Evolutionary conservation across 768 basidiomycete genomes (phyloP).

Genomic region (Amanita pallidorosea): DNA sequence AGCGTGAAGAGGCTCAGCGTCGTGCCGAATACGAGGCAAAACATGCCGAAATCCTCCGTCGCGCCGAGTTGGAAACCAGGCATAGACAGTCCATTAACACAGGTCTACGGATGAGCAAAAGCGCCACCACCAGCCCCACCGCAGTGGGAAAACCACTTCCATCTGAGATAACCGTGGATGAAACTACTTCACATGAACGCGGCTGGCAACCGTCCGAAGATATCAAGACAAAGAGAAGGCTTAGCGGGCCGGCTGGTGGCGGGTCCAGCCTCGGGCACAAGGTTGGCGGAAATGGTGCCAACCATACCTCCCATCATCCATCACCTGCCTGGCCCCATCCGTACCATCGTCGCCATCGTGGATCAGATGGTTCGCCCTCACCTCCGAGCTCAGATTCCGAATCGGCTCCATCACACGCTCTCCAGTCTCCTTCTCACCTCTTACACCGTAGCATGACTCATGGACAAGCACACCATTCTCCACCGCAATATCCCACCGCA

Average conservation of each 20-base stretch:
- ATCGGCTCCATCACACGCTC: conserved; percentile 25
- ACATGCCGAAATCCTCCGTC: conserved; percentile 52
- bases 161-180: conserved; percentile 17
- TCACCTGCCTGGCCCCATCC: conserved; percentile 25
- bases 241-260: conserved; percentile 34
- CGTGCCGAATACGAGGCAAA: conserved; percentile 81
- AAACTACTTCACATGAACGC: conserved; percentile 27
- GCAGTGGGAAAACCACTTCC: conserved; percentile 22
- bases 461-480: conserved; percentile 14
- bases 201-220: conserved; percentile 19
- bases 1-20: conserved; percentile 73
- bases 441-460: conserved; percentile 16
- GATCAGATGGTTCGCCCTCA: conserved; percentile 55
- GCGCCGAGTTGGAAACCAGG: conserved; percentile 68
- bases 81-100: conserved; percentile 20
- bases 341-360: conserved; percentile 25
- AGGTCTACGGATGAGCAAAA: conserved; percentile 36
- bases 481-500: conserved; percentile 20
- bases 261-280: conserved; percentile 15
- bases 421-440: conserved; percentile 23
- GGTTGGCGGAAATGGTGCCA: conserved; percentile 9
- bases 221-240: conserved; percentile 25
- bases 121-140: conserved; percentile 54
- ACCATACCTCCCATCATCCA: conserved; percentile 17
- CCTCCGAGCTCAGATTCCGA: conserved; percentile 63